Percentiles rank a stretch among this genome's conserved stretches.
Conservation (phyloP, 257 asterid genomes). For the Mentha longifolia region DNA sequence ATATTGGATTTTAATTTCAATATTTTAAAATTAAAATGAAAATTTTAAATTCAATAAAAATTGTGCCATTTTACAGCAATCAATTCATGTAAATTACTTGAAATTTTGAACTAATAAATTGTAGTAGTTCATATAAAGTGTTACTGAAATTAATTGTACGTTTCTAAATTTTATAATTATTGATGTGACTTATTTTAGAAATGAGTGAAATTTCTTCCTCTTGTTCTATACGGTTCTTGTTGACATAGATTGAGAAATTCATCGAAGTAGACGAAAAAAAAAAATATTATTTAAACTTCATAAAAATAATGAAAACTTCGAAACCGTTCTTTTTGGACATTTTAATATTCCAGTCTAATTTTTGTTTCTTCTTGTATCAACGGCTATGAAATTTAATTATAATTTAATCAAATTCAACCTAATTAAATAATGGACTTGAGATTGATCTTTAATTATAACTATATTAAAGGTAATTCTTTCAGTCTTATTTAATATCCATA, state of each 20-base stretch:
- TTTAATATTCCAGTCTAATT: not conserved
- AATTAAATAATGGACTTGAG: not conserved
- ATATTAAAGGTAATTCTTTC: too few species aligned
- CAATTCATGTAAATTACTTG: too few species aligned
- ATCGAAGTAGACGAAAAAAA: not conserved
- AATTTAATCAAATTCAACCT: not conserved
- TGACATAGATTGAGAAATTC: not conserved
- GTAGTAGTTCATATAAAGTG: too few species aligned
- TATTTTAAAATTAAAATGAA: too few species aligned
- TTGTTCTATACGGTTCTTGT: conserved; percentile 11
- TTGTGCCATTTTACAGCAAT: too few species aligned
- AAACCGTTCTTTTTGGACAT: not conserved
- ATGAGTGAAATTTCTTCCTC: not conserved
- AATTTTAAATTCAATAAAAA: too few species aligned
- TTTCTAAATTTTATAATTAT: not conserved
- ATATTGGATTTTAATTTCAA: too few species aligned
- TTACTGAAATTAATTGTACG: too few species aligned
- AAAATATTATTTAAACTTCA: not conserved
- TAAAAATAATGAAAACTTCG: not conserved
- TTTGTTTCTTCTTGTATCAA: not conserved
- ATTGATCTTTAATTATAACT: not conserved
- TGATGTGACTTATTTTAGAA: not conserved
- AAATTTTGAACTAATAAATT: too few species aligned
- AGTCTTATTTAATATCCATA: too few species aligned
- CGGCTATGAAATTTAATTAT: not conserved